Evolutionary conservation across 331 rosid genomes (phyloP).

Genomic region (Quercus tomentella): DNA sequence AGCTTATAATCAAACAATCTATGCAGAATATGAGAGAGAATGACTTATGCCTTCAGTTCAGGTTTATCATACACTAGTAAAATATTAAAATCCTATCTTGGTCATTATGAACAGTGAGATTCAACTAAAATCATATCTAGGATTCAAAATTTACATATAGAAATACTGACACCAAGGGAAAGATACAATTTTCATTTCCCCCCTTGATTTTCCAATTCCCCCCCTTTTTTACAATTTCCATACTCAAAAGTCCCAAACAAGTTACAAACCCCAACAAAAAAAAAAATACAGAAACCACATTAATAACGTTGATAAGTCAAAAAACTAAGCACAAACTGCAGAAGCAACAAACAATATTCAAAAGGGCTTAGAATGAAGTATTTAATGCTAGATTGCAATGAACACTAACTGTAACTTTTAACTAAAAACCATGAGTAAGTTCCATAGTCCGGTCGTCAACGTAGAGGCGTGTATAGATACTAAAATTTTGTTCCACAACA

Average conservation of each 20-base stretch:
- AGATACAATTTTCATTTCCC: slow-evolving; percentile 25
- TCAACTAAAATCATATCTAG: slow-evolving; percentile 37
- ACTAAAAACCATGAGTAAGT: slow-evolving; percentile 2
- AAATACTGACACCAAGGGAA: slow-evolving; percentile 42
- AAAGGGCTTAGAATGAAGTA: neutral
- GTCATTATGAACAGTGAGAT: neutral
- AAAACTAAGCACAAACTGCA: slow-evolving; percentile 34
- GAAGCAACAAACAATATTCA: slow-evolving; percentile 30
- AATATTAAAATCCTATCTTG: neutral
- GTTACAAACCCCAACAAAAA: slow-evolving; percentile 18
- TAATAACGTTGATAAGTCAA: slow-evolving; percentile 13
- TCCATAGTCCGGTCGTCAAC: slow-evolving; percentile 32
- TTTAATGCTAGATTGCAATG: slow-evolving; percentile 1
- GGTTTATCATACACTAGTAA: no score
- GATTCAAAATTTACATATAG: slow-evolving; percentile 54
- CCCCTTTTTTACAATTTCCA: slow-evolving; percentile 42
- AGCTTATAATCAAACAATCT: slow-evolving; percentile 1
- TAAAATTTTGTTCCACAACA: slow-evolving; percentile 42
- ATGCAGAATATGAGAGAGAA: slow-evolving; percentile 10
- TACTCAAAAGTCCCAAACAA: slow-evolving; percentile 38
- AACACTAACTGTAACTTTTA: slow-evolving; percentile 18
- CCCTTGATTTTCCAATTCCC: slow-evolving; percentile 30
- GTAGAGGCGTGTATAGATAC: slow-evolving; percentile 37
- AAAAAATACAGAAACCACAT: slow-evolving; percentile 6
- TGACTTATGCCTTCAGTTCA: neutral